phyloP scores from a whole-genome alignment of 164 flowering plant species.

The Dillenia turbinata region DNA sequence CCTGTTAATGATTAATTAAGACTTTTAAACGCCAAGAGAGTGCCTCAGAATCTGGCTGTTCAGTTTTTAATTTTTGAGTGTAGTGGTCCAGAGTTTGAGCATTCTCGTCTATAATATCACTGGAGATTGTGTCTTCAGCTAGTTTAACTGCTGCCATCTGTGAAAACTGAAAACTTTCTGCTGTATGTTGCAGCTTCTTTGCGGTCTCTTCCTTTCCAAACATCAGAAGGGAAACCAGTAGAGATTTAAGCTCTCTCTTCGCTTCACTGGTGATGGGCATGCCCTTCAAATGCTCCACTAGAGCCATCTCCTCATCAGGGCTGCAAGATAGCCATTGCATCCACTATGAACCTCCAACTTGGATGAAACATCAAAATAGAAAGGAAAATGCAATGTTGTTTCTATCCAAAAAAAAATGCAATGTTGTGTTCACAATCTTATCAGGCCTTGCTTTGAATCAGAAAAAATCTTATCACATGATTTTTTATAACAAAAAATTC shows the following conservation, averaged over 20 bases:
- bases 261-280: slow-evolving; percentile 71
- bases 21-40: slow-evolving; percentile 68
- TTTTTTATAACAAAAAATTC: no score
- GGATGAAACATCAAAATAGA: background rate
- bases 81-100: slow-evolving; percentile 55
- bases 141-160: slow-evolving; percentile 79
- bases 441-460: no score
- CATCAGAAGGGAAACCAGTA: slow-evolving; percentile 61
- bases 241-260: slow-evolving; percentile 65
- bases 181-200: slow-evolving; percentile 70
- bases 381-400: background rate
- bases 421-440: no score
- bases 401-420: no score
- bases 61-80: slow-evolving; percentile 30
- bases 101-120: slow-evolving; percentile 52
- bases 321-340: slow-evolving; percentile 28
- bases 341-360: no score
- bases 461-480: no score
- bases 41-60: slow-evolving; percentile 40
- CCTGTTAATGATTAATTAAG: slow-evolving; percentile 38
- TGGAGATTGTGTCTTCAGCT: slow-evolving; percentile 65
- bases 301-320: slow-evolving; percentile 90
- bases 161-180: slow-evolving; percentile 61
- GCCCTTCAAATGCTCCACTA: slow-evolving; percentile 87
- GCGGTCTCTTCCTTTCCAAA: slow-evolving; percentile 73